phyloP scores from a whole-genome alignment of 306 rosid genomes.

The Castanea mollissima region DNA sequence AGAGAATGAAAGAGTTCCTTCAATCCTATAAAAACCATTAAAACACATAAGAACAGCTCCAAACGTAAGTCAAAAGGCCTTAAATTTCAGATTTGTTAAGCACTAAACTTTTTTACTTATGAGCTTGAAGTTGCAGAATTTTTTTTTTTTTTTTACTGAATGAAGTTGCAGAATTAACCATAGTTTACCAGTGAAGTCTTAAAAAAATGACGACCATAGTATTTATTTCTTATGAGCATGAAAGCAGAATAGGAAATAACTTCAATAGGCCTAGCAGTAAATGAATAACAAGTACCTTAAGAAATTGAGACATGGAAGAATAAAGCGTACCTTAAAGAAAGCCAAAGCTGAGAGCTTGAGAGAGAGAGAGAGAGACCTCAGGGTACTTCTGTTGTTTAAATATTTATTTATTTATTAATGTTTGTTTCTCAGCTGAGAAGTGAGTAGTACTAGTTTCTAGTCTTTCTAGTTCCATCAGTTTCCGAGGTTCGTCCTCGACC shows the following conservation, averaged over 20 bases:
- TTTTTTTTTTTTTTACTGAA: too few species aligned
- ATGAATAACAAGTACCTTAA: not conserved
- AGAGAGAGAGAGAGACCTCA: not conserved
- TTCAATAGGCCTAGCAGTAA: not conserved
- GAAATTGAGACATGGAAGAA: constrained; percentile 9
- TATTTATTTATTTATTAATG: not conserved
- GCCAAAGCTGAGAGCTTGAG: constrained; percentile 3
- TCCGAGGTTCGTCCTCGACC: constrained; percentile 2
- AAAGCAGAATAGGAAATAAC: not conserved
- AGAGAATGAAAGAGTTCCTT: constrained; percentile 14
- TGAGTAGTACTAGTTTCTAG: too few species aligned
- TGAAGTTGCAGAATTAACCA: not conserved
- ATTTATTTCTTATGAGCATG: not conserved
- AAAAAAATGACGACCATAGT: not conserved
- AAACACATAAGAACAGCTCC: constrained; percentile 20
- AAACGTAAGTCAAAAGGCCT: constrained; percentile 14
- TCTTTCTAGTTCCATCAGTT: not conserved
- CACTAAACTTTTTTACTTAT: too few species aligned
- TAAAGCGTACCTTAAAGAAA: constrained; percentile 15
- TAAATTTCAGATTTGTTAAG: not conserved
- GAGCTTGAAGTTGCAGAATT: not conserved
- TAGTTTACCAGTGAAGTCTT: not conserved
- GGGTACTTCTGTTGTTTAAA: not conserved
- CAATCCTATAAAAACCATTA: constrained; percentile 26
- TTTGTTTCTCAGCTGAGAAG: not conserved